Evolutionary conservation across 2,329 filamentous ascomycete genomes (phyloP).

Genomic region (Akanthomyces lecanii): DNA sequence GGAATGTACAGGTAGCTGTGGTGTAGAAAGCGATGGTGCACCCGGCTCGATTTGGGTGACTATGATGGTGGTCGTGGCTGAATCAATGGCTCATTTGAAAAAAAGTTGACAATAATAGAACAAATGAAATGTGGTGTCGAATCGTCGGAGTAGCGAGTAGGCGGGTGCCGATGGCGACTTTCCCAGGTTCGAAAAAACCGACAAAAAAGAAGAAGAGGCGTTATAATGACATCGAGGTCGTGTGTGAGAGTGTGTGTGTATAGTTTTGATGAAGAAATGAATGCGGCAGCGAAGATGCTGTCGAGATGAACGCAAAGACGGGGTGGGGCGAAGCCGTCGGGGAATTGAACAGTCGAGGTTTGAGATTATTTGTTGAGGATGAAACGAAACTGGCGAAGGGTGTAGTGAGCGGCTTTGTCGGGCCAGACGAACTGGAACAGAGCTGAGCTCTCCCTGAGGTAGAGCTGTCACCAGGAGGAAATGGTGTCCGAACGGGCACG

Average conservation of each 20-base stretch:
- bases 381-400: neutral
- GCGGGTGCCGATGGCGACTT: constrained; percentile 28
- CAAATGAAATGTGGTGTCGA: constrained; percentile 35
- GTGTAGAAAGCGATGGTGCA: constrained; percentile 24
- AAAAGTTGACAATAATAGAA: constrained; percentile 27
- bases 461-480: constrained; percentile 11
- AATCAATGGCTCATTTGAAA: constrained; percentile 42
- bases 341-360: constrained; percentile 17
- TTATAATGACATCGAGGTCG: constrained; percentile 41
- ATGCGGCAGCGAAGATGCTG: constrained; percentile 22
- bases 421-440: constrained; percentile 18
- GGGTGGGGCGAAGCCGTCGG: constrained; percentile 29
- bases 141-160: constrained; percentile 28
- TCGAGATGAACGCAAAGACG: constrained; percentile 20
- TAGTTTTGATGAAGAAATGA: constrained; percentile 23
- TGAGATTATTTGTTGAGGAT: constrained; percentile 4
- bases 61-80: constrained; percentile 28
- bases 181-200: constrained; percentile 29
- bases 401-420: constrained; percentile 15
- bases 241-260: constrained; percentile 17
- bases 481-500: neutral
- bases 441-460: constrained; percentile 15
- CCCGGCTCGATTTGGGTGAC: constrained; percentile 21
- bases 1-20: constrained; percentile 33
- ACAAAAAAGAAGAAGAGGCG: constrained; percentile 34